Conservation (phyloP, 2,329 filamentous ascomycete genomes). For the Paecilomyces formosus region DNA sequence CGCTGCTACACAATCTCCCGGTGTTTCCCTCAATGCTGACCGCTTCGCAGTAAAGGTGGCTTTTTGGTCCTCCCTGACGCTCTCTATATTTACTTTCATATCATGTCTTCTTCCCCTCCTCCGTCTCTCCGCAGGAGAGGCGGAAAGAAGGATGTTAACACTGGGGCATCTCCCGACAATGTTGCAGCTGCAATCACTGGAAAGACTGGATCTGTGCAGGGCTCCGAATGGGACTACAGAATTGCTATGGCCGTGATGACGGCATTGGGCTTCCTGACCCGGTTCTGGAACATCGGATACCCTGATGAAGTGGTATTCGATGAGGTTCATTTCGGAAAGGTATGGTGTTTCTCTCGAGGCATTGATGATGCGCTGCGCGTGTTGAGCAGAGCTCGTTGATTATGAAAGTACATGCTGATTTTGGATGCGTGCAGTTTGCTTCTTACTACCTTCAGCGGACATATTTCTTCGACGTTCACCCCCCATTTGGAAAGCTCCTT, state of each 20-base stretch:
- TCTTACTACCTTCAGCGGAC: conserved; percentile 86
- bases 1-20: background rate
- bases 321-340: conserved; percentile 99
- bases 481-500: conserved; percentile 94
- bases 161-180: conserved; percentile 17
- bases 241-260: conserved; percentile 72
- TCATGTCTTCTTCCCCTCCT: conserved; percentile 26
- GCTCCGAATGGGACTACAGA: conserved; percentile 76
- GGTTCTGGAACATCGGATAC: conserved; percentile 94
- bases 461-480: conserved; percentile 99
- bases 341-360: conserved; percentile 36
- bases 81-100: conserved; percentile 6
- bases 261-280: conserved; percentile 74
- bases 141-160: conserved; percentile 27
- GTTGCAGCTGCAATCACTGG: conserved; percentile 8
- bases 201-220: conserved; percentile 11
- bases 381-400: background rate
- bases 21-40: background rate
- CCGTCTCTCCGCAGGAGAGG: conserved; percentile 36
- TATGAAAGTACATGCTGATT: background rate
- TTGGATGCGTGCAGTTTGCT: conserved; percentile 33
- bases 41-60: conserved; percentile 5
- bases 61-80: conserved; percentile 8
- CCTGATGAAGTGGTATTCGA: conserved; percentile 97
- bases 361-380: background rate